Base-by-base conservation (phyloP, 176 grass and related monocot species). In the Poa annua region DNA sequence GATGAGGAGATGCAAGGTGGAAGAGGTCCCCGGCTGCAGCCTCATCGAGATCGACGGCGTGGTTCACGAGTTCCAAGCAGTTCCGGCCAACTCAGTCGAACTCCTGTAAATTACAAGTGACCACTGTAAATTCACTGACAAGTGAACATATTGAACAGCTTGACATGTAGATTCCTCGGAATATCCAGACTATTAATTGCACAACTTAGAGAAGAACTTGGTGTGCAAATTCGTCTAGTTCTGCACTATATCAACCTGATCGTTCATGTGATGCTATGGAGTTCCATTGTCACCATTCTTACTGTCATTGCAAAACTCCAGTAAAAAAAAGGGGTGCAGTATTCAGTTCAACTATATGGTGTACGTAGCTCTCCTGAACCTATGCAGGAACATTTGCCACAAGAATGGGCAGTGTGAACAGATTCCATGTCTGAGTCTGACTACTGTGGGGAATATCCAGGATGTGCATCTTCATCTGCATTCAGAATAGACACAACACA, bases 21-120 rank as follows among this genome's bases (percentile, higher is more conserved):
- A 24, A 16, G 94, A 92, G 66, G 81, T 78, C 3, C 89, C 92
- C 3, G 92, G 89, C 15, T 90, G 90, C 67, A 89, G 90, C 72
- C 61, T 77, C 59, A 94, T 97, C n/a, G 92, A 94, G 57, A 82
- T 94, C 56, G 86, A 94, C 50, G 90, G 94, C 20, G 62, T 90
- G n/a, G 80, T 94, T 76, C 89, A 92, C 19, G 91, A 94, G 67
- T 97, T 97, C 74, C 76, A 36, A 73, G 89, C 83, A 34, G 63
- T 44, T 29, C 29, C 67, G 1, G 38, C 38, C 22, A 38, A 44
- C 33, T n/a, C 15, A 1, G 29, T 29, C 29, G 1, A 36, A 3
- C 10, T 21, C 66, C 10, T 69, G 66, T 19, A 36, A 36, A 36
- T 19, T 69, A 72, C 41, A 7, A 36, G 38, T 39, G 6, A 6